Evolutionary conservation across 2,329 filamentous ascomycete genomes (phyloP), one percentile per base, ranked within the genome.

Genomic region (Dissoconium aciculare): DNA sequence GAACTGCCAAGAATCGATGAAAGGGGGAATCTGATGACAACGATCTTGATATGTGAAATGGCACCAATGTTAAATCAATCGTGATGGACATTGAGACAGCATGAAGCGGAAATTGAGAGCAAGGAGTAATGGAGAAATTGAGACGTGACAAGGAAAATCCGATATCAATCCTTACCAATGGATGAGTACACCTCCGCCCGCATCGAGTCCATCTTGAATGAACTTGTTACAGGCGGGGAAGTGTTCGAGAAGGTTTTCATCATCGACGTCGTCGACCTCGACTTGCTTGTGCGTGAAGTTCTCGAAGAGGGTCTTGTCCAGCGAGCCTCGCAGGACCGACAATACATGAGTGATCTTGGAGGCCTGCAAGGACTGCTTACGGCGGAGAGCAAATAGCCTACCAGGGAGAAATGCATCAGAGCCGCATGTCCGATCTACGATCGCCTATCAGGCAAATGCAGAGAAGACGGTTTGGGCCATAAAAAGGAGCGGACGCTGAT

Each of bases 231-330:
- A 78, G 31, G 64, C 64, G 5, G 84, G 72, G 38, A 95, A 77
- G 54, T 91, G 74, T 39, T 79, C 69, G 11, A 95, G 60, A 30
- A 95, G 58, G 55, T 98, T 82, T 44, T 85, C 77, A 49, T 94
- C 83, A 12, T 87, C 81, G 30, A 85, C 71, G 60, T 98, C 89
- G 54, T 95, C 81, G 26, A 94, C 73, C 42, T 91, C 78, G 41
- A 95, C 78, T 37, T 74, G 67, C 44, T 82, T 66, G 53, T 91
- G 83, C 40, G 74, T 60, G 52, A 36, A 49, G 25, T 66, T 62
- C 40, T 69, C 64, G 48, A 71, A 74, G 24, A 66, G 63, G 36
- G 60, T 59, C 43, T 66, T 57, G 44, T 69, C 61, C 28, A 69
- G 56, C 26, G 69, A 66, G 43, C 77, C 66, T 27, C 71, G 69